Percentiles rank a stretch among this genome's conserved stretches.
phyloP scores from a whole-genome alignment of 1,139 yeast genomes.

The Kodamaea derodonti region DNA sequence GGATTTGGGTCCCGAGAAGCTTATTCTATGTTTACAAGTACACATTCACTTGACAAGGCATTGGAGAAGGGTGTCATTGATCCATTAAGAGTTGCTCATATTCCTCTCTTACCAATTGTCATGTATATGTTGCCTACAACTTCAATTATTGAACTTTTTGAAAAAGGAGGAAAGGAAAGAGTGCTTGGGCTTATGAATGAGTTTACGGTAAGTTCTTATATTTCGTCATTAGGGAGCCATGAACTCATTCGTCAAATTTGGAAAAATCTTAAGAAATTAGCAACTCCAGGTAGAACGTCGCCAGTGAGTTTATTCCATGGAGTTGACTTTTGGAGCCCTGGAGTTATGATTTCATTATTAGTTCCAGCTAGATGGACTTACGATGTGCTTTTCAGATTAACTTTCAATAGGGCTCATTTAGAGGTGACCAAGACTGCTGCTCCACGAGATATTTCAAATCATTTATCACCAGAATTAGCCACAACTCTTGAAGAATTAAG shows the following conservation, averaged over 20 bases:
- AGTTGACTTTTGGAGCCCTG: conserved; percentile 28
- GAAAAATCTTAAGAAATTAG: conserved; percentile 9
- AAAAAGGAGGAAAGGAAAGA: conserved; percentile 5
- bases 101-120: conserved; percentile 39
- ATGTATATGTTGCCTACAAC: conserved; percentile 39
- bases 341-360: conserved; percentile 32
- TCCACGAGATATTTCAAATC: conserved; percentile 38
- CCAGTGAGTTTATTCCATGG: conserved; percentile 8
- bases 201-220: conserved; percentile 32
- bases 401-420: conserved; percentile 46
- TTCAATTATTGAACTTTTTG: conserved; percentile 22
- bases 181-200: conserved; percentile 29
- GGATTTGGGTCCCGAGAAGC: conserved; percentile 6
- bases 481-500: conserved; percentile 24
- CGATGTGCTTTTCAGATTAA: conserved; percentile 33
- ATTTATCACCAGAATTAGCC: conserved; percentile 22
- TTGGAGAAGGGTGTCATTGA: conserved; percentile 34
- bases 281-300: not conserved
- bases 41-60: conserved; percentile 15
- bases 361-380: conserved; percentile 38
- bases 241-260: conserved; percentile 20
- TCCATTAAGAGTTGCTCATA: conserved; percentile 38
- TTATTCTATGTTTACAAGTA: conserved; percentile 5
- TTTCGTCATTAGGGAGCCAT: conserved; percentile 41
- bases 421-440: conserved; percentile 24